Evolutionary conservation across 139 green algal species (phyloP).

Genomic region (Chlamydomonas eustigma): DNA sequence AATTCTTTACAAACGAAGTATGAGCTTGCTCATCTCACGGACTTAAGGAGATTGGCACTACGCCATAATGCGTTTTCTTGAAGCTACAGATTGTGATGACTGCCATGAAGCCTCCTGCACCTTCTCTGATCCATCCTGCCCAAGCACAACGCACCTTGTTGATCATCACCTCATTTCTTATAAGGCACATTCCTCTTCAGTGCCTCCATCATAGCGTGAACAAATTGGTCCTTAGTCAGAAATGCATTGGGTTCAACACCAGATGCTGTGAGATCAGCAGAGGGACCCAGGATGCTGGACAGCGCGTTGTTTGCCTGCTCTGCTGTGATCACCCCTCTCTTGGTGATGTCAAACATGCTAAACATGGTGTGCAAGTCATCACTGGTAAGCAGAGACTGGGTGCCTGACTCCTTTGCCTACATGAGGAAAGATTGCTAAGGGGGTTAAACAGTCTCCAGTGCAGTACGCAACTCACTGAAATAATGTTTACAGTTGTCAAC

Average conservation of each 20-base stretch:
- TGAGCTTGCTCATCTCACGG: no score
- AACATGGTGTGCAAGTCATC: conserved; percentile 35
- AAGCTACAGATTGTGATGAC: no score
- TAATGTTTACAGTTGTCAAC: no score
- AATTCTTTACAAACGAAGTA: no score
- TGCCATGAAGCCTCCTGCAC: no score
- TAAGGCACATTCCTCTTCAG: background rate
- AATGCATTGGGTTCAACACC: background rate
- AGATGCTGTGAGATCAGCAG: background rate
- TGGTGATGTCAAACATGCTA: conserved; percentile 34
- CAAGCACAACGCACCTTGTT: no score
- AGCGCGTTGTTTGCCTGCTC: conserved; percentile 15
- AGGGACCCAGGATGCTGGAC: background rate
- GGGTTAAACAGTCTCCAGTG: no score
- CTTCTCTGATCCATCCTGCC: no score
- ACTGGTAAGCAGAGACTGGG: conserved; percentile 8
- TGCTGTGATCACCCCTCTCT: conserved; percentile 11
- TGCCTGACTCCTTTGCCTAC: background rate
- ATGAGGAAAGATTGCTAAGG: no score
- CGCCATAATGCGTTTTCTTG: no score
- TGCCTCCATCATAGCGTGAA: background rate
- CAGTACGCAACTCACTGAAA: no score
- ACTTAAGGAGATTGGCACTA: no score
- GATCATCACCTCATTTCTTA: background rate
- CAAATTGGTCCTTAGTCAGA: background rate